A percentile compares a stretch with the other conserved stretches of the same genome.
Evolutionary conservation across 768 basidiomycete species (phyloP).

Genomic region (Ramaria sp.): DNA sequence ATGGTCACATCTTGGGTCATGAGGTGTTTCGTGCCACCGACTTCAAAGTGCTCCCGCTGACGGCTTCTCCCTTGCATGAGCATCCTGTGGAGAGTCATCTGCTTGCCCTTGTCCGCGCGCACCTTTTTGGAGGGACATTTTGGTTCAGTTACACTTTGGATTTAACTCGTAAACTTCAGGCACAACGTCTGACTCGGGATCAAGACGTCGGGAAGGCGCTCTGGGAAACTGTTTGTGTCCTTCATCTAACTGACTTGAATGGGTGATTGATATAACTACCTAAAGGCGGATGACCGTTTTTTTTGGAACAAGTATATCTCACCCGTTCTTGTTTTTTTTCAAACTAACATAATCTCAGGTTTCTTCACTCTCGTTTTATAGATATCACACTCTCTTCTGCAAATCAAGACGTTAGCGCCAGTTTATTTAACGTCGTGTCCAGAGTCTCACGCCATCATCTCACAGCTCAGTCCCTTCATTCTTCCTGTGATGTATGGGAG

Average conservation of each 20-base stretch:
- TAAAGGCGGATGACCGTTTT: conserved; percentile 86
- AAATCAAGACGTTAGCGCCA: conserved; percentile 51
- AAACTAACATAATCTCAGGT: conserved; percentile 20
- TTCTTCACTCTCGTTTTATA: conserved; percentile 52
- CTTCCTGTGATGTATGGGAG: conserved; percentile 93
- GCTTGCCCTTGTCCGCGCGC: conserved; percentile 75
- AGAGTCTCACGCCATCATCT: not conserved
- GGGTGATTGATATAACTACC: not conserved
- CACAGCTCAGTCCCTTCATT: conserved; percentile 77
- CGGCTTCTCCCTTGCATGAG: conserved; percentile 56
- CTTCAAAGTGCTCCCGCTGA: conserved; percentile 83
- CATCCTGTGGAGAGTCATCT: conserved; percentile 86
- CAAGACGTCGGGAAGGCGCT: conserved; percentile 42
- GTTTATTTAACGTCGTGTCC: conserved; percentile 1
- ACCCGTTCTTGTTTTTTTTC: not conserved
- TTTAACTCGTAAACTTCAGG: conserved; percentile 77
- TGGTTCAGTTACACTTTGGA: conserved; percentile 90
- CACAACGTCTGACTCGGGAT: conserved; percentile 55
- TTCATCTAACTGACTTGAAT: not conserved
- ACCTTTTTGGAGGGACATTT: conserved; percentile 70
- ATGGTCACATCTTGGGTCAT: conserved; percentile 70
- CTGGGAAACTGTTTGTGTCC: conserved; percentile 67
- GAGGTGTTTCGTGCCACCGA: conserved; percentile 85
- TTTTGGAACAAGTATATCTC: conserved; percentile 83
- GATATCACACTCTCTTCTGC: conserved; percentile 37